Base-by-base conservation (phyloP, 1,284 basidiomycete species). In the Irpex sp. region DNA sequence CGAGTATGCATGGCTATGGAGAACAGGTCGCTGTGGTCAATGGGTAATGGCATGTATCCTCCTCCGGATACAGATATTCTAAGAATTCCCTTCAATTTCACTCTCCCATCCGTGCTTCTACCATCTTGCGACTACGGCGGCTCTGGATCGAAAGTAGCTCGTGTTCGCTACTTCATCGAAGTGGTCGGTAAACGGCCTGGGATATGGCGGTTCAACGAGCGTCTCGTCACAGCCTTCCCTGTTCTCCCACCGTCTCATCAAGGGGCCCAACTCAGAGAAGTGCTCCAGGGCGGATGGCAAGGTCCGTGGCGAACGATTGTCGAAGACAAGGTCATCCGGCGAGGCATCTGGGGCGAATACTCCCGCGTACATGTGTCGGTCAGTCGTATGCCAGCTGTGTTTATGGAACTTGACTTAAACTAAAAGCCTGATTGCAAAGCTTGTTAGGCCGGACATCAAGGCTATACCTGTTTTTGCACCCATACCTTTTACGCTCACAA, bases 271-370 rank as follows among this genome's bases (percentile, higher is more conserved):
- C 39, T 45, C n/a, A 45, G 39, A 45, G 39, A 45, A 45, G 39
- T n/a, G 14, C 8, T 45, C n/a, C 39, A 45, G 12, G 5, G 5
- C 8, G 59, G 61, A 3, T 61, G 59, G 61, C 37, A 37, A 1
- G 21, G 42, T 12, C 39, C 45, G 12, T 67, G 63, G 62, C 48
- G 57, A 35, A 65, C 52, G 2, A 9, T 28, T 5, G 28, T 48
- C 10, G 45, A 48, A 19, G 56, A 61, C 35, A 61, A 65, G 37
- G 63, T 62, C 37, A 67, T 70, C 28, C 36, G 68, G 2, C 58
- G 60, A 23, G 64, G 66, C 3, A 56, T 68, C 4, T 70, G 66
- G 65, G 68, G 67, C 14, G 65, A 66, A 4, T 64, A 67, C 56
- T 53, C 66, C 5, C 60, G 63, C 16, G 67, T 66, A 19, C 54